phyloP scores from a whole-genome alignment of 139 green algal species.

The Chlamydomonas incerta region DNA sequence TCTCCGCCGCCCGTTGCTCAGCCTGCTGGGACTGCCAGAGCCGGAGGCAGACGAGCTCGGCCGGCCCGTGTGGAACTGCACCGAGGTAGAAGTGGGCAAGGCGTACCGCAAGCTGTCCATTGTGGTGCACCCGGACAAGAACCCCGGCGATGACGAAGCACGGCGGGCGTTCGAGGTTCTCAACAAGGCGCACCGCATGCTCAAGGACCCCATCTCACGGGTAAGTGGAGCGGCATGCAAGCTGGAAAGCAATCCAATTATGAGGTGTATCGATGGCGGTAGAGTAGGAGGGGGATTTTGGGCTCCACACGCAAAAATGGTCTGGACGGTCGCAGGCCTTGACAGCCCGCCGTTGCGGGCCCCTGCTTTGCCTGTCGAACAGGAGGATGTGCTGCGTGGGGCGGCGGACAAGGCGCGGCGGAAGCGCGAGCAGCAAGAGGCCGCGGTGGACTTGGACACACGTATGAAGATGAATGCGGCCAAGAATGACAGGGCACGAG shows the following conservation, averaged over 20 bases:
- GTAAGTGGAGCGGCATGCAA: background rate
- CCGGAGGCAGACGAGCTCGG: constrained; percentile 79
- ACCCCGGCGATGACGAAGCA: constrained; percentile 60
- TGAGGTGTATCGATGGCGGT: background rate
- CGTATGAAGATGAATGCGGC: constrained; percentile 64
- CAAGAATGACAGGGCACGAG: constrained; percentile 55
- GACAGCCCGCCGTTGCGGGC: too few relatives aligned
- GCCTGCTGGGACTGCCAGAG: constrained; percentile 72
- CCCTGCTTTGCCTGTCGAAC: background rate
- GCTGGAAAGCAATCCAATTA: too few relatives aligned
- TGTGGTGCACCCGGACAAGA: constrained; percentile 86
- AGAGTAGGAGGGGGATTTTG: background rate
- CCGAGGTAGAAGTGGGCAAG: constrained; percentile 67
- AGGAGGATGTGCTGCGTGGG: constrained; percentile 71
- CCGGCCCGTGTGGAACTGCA: constrained; percentile 65
- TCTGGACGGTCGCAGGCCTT: background rate
- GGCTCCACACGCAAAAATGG: background rate
- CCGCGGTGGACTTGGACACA: constrained; percentile 61
- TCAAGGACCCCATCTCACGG: constrained; percentile 63
- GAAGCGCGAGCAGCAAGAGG: constrained; percentile 62
- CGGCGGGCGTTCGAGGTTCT: constrained; percentile 73
- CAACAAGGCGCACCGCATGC: constrained; percentile 73
- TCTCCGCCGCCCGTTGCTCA: constrained; percentile 13
- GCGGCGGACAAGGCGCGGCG: constrained; percentile 46
- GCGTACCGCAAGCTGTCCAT: constrained; percentile 82